Evolutionary conservation across 495 filamentous ascomycete species (phyloP).

Genomic region (Penicillium paradoxum): DNA sequence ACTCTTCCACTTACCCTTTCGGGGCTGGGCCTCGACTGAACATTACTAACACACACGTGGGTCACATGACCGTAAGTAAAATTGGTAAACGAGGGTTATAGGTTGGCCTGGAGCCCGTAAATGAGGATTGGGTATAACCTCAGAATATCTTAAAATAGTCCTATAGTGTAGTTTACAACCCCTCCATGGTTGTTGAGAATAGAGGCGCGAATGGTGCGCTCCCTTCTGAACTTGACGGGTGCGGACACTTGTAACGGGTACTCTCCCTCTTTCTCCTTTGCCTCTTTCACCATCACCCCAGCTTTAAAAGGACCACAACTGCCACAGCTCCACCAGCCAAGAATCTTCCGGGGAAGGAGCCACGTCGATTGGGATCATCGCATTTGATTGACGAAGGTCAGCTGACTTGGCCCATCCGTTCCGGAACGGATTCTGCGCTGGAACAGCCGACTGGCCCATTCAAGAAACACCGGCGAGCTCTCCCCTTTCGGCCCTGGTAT

Average conservation of each 20-base stretch:
- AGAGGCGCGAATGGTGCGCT: neutral
- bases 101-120: neutral
- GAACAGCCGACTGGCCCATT: constrained; percentile 4
- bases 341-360: neutral
- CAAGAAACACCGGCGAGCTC: constrained; percentile 5
- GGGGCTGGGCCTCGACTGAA: neutral
- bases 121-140: neutral
- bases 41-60: neutral
- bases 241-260: constrained; percentile 9
- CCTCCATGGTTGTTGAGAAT: neutral
- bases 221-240: constrained; percentile 3
- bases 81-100: constrained; percentile 1
- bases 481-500: constrained; percentile 22
- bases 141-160: neutral
- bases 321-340: neutral
- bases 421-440: constrained; percentile 8
- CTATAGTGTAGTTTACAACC: neutral
- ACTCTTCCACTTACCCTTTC: neutral
- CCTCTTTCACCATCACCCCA: constrained; percentile 6
- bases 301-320: neutral
- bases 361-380: constrained; percentile 1
- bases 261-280: constrained; percentile 8
- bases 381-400: constrained; percentile 1
- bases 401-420: constrained; percentile 6
- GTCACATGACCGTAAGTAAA: constrained; percentile 5